Conservation (phyloP, 2,329 filamentous ascomycete species). For the Apiospora arundinis region DNA sequence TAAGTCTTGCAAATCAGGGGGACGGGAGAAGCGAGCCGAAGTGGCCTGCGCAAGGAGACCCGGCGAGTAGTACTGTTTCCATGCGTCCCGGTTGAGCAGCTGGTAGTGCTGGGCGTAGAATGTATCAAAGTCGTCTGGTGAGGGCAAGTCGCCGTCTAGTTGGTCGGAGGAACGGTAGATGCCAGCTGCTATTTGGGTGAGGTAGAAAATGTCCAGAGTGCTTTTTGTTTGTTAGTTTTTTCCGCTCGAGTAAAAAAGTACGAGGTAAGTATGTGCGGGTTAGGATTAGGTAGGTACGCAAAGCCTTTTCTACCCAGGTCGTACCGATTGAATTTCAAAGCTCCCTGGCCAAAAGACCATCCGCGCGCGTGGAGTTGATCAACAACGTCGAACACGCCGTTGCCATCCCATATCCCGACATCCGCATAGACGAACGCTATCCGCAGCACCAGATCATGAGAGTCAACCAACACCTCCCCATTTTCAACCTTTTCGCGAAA, state of each 20-base stretch:
- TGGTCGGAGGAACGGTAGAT: slow-evolving; percentile 17
- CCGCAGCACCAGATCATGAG: neutral
- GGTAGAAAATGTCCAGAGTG: slow-evolving; percentile 2
- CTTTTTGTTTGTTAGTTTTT: neutral
- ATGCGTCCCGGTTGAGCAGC: neutral
- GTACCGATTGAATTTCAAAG: neutral
- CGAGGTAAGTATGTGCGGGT: neutral
- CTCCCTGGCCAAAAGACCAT: slow-evolving; percentile 11
- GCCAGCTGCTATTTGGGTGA: slow-evolving; percentile 7
- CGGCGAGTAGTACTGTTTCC: slow-evolving; percentile 13
- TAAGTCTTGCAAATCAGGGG: slow-evolving; percentile 6
- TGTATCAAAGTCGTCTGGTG: neutral
- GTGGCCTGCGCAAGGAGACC: neutral
- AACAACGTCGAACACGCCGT: slow-evolving; percentile 6
- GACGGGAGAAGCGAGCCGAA: slow-evolving; percentile 18
- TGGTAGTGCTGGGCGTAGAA: neutral
- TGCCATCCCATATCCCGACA: neutral
- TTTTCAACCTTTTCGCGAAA: neutral
- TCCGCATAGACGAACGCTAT: slow-evolving; percentile 8
- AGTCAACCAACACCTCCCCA: slow-evolving; percentile 7
- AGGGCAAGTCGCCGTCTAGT: neutral
- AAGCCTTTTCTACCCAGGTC: neutral
- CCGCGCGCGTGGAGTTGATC: slow-evolving; percentile 13
- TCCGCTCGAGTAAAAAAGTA: neutral
- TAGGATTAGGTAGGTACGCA: neutral